Evolutionary conservation across 2,329 filamentous ascomycete genomes (phyloP), one percentile per base, ranked within the genome.

Genomic region (Phaeosphaeria sp.): DNA sequence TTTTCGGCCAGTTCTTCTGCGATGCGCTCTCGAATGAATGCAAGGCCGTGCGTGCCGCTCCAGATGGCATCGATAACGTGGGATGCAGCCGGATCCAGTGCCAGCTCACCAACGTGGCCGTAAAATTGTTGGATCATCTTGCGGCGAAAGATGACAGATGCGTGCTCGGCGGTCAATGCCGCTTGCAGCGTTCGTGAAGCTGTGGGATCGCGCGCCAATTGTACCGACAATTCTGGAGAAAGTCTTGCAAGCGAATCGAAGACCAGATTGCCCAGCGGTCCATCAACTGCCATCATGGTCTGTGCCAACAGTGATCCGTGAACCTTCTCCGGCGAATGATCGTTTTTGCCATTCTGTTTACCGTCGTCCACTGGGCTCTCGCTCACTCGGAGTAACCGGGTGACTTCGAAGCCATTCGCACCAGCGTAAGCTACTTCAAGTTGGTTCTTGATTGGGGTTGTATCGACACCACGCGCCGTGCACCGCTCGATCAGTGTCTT

Each of bases 231-330:
- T 6, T 74, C 54, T 89, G 82, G 21, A 80, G 84, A 52, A 82
- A 85, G 46, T 79, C 74, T 11, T 82, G 80, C 64, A 1, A 83
- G 69, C 4, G 79, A 77, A 58, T 88, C 85, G 72, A 95, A 91
- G 30, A 96, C 85, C 11, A 93, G 83, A 50, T 86, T 86, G 55
- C 86, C 84, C 1, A 93, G 81, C 0, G 84, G 77, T 0, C 92
- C 92, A 0, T 90, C 86, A 23, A 92, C 89, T 7, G 85, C 80
- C 50, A 98, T 86, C 81, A 99, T 90, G 3, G 90, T 81, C 60
- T 95, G 89, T 9, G 91, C 89, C 25, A 99, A 84, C 47, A 97
- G 84, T 20, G 91, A 92, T 58, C 90, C 92, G 79, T 99, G 93
- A 73, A 92, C 77, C 82, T 92, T 87, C 79, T 86, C 66, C 64